phyloP scores from a whole-genome alignment of 805 yeast genomes.

The Jamesozyma piceae region DNA sequence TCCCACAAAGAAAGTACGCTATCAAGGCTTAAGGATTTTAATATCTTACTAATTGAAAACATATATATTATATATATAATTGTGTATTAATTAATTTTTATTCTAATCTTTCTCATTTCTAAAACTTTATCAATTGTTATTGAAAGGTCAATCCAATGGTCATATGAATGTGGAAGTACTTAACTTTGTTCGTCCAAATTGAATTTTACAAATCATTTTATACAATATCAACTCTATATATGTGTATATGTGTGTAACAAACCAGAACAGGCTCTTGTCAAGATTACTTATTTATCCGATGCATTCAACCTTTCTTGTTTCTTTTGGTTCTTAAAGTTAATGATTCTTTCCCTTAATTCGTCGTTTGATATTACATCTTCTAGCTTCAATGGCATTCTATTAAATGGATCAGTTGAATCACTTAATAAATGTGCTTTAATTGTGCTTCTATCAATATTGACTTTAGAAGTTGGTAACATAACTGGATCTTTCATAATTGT shows the following conservation, averaged over 20 bases:
- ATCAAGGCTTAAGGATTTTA: constrained; percentile 75
- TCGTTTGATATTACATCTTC: constrained; percentile 80
- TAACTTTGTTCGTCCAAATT: too few relatives aligned
- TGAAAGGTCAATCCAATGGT: too few relatives aligned
- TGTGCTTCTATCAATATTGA: constrained; percentile 81
- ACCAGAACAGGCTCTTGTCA: not conserved
- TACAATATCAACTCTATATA: too few relatives aligned
- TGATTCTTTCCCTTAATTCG: constrained; percentile 55
- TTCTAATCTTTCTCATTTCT: not conserved
- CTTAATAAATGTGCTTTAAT: constrained; percentile 87
- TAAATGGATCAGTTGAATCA: constrained; percentile 96
- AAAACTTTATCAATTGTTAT: too few relatives aligned
- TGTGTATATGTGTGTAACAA: too few relatives aligned
- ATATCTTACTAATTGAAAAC: constrained; percentile 1
- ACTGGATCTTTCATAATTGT: constrained; percentile 96
- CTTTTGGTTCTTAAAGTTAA: constrained; percentile 44
- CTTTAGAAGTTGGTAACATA: constrained; percentile 76
- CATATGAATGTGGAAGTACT: too few relatives aligned
- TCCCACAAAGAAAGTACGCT: constrained; percentile 98
- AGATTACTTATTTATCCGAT: not conserved
- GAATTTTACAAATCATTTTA: too few relatives aligned
- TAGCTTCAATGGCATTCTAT: constrained; percentile 78
- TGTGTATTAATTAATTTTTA: constrained; percentile 1
- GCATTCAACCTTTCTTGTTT: constrained; percentile 19
- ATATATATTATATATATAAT: constrained; percentile 1